Evolutionary conservation across 148 eudicot species (phyloP), one percentile per base, ranked within the genome.

Genomic region (Heliosperma pusillum): DNA sequence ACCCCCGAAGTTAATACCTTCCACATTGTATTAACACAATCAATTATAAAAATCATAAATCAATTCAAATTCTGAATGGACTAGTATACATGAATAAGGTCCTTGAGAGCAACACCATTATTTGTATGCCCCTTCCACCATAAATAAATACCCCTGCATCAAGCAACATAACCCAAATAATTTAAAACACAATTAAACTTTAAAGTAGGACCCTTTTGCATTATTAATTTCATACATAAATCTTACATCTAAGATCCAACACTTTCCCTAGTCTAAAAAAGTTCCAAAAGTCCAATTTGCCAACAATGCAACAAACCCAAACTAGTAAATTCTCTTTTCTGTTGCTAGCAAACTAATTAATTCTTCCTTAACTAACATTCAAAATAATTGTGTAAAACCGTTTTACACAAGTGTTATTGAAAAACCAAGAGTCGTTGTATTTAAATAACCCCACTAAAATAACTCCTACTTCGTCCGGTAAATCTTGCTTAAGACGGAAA

Each of bases 11-110:
- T 82, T 55, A 88, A 79, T 77, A 74, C 66, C 80, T 74, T 91
- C 74, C 77, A 81, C 98, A 93, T 93, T 76, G 45, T 81, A 69
- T 22, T 83, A 72, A 68, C 33, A 53, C 74, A 55, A 66, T 27
- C 27, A 57, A 3, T 7, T 24, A 67, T 8, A 61, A 20, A 44
- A 66, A 36, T 59, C 62, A 59, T 47, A 69, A 73, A 79, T 79
- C 68, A 74, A 66, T 74, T 74, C 75, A 66, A 27, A 66, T 61
- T 58, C 42, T 26, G 24, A 70, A n/a, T 59, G 25, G 40, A 30
- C 40, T 30, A 66, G 8, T 72, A 73, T 9, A 57, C 29, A 79
- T 58, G 59, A 71, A 40, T 29, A 74, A 45, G 15, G 13, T 59
- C 58, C 70, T 33, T 40, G n/a, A 66, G n/a, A 13, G 26, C 69